phyloP scores from a whole-genome alignment of 176 grass and related monocot species.

The Oryza coarctata region DNA sequence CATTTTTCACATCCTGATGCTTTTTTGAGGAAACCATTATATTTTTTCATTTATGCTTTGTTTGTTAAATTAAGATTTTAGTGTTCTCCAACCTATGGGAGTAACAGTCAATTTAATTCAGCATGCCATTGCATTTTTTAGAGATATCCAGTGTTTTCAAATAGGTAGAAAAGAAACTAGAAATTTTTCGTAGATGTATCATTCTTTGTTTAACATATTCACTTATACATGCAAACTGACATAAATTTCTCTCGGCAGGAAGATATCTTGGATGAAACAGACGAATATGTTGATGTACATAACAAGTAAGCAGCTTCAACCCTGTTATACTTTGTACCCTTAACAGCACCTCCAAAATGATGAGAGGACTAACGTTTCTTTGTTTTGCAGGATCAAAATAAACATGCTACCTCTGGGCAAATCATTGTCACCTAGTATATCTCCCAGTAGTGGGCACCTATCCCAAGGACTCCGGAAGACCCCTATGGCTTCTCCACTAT shows the following conservation, averaged over 20 bases:
- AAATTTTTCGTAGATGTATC: not conserved
- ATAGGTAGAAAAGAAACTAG: not conserved
- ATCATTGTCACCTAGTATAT: constrained; percentile 53
- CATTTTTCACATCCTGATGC: constrained; percentile 5
- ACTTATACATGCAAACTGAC: constrained; percentile 11
- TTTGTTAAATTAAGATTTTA: not conserved
- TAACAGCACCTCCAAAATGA: constrained; percentile 1
- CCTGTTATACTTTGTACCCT: not conserved
- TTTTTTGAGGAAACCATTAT: not conserved
- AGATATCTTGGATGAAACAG: constrained; percentile 95
- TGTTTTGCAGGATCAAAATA: constrained; percentile 83
- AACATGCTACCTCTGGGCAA: constrained; percentile 90
- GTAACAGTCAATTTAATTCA: not conserved
- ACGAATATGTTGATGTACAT: constrained; percentile 97
- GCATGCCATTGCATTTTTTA: not conserved
- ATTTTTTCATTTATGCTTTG: not conserved
- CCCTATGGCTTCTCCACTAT: constrained; percentile 66
- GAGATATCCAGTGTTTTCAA: not conserved
- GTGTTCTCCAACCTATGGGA: not conserved
- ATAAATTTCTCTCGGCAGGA: constrained; percentile 48
- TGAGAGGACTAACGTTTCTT: constrained; percentile 8
- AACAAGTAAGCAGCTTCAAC: constrained; percentile 71
- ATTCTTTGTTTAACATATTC: not conserved
- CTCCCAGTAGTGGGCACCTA: constrained; percentile 43
- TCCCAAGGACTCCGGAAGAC: constrained; percentile 58